Conservation (phyloP, 1,139 yeast genomes). For the Hyphopichia buzzinii region DNA sequence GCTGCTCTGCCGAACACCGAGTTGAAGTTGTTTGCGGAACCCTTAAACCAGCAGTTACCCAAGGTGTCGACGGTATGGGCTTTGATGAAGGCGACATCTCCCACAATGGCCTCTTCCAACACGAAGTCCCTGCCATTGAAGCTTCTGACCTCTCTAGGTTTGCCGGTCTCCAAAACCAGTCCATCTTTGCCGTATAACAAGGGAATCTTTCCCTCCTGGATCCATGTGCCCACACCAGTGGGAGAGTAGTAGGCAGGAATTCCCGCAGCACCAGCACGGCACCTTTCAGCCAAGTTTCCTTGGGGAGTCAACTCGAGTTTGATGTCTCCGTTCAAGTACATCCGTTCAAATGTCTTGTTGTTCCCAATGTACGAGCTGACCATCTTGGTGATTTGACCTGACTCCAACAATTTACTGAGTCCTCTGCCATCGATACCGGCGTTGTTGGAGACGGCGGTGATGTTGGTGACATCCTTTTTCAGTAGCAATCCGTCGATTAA, state of each 20-base stretch:
- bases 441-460: constrained; percentile 50
- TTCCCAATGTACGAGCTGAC: constrained; percentile 48
- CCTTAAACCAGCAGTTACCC: constrained; percentile 49
- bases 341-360: constrained; percentile 40
- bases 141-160: constrained; percentile 40
- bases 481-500: constrained; percentile 36
- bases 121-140: constrained; percentile 43
- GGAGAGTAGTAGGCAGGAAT: constrained; percentile 50
- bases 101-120: constrained; percentile 42
- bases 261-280: constrained; percentile 52
- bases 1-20: constrained; percentile 47
- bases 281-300: constrained; percentile 50
- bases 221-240: constrained; percentile 52
- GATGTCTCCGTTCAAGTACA: constrained; percentile 42
- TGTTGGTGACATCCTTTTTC: constrained; percentile 27
- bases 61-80: constrained; percentile 47
- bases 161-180: constrained; percentile 33
- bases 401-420: constrained; percentile 36
- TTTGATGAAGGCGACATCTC: constrained; percentile 47
- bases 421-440: constrained; percentile 51
- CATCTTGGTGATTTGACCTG: constrained; percentile 47
- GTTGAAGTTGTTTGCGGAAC: constrained; percentile 49
- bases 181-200: constrained; percentile 33
- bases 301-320: constrained; percentile 50
- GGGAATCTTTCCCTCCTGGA: constrained; percentile 49